A percentile compares a stretch with the other conserved stretches of the same genome.
Evolutionary conservation across 1,139 yeast genomes (phyloP).

Genomic region (Diutina pseudorugosa): DNA sequence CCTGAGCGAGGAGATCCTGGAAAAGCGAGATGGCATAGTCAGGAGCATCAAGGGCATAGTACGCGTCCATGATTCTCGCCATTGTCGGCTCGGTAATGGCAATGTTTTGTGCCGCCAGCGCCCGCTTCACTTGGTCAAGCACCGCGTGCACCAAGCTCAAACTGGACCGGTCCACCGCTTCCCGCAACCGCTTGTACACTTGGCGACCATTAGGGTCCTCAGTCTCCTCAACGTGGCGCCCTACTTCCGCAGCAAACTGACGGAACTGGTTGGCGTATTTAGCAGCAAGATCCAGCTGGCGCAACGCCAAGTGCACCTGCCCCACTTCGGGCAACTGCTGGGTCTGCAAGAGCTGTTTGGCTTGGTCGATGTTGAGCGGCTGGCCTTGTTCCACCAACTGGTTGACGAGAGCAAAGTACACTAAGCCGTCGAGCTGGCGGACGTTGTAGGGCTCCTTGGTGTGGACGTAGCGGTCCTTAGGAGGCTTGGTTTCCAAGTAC

Average conservation of each 20-base stretch:
- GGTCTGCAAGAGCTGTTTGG: conserved; percentile 18
- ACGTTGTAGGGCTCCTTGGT: conserved; percentile 9
- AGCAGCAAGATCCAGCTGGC: conserved; percentile 8
- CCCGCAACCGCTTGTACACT: conserved; percentile 15
- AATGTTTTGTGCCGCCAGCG: conserved; percentile 14
- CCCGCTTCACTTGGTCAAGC: conserved; percentile 16
- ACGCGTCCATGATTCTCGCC: conserved; percentile 24
- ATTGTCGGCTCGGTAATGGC: conserved; percentile 21
- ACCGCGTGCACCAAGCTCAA: conserved; percentile 12
- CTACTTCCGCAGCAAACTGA: conserved; percentile 9
- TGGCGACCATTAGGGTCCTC: conserved; percentile 23
- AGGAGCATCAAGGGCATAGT: conserved; percentile 15
- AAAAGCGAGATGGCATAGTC: conserved; percentile 24
- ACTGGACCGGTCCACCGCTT: conserved; percentile 13
- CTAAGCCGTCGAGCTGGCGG: conserved; percentile 16
- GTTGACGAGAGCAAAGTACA: conserved; percentile 23
- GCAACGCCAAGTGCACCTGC: conserved; percentile 12
- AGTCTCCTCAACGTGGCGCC: conserved; percentile 8
- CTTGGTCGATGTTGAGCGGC: conserved; percentile 16
- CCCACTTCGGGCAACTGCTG: conserved; percentile 15
- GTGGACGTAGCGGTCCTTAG: conserved; percentile 5
- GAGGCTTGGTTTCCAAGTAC: conserved; percentile 17
- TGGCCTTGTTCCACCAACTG: conserved; percentile 16
- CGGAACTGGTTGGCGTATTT: conserved; percentile 10
- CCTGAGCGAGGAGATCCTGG: conserved; percentile 19